Evolutionary conservation across 768 basidiomycete species (phyloP).

Genomic region (Rhizopogon vulgaris): DNA sequence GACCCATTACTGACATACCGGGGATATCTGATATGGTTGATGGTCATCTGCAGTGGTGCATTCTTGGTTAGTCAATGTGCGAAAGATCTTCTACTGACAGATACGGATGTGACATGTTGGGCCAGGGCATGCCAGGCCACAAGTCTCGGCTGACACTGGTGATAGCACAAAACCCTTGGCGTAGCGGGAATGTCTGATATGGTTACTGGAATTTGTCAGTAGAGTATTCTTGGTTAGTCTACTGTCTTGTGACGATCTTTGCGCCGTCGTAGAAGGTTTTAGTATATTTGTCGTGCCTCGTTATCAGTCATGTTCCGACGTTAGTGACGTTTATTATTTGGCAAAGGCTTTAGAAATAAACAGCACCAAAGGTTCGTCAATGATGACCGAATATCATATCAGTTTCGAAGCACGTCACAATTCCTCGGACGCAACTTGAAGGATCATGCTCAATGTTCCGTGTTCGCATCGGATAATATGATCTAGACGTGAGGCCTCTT

Average conservation of each 20-base stretch:
- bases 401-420: not conserved
- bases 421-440: not conserved
- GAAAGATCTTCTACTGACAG: no score
- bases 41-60: no score
- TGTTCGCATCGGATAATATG: not conserved
- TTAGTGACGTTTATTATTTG: not conserved
- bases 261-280: not conserved
- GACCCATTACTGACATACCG: no score
- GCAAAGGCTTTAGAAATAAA: constrained; percentile 2
- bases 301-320: not conserved
- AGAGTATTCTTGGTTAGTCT: not conserved
- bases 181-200: not conserved
- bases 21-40: no score
- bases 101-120: no score
- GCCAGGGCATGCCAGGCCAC: no score
- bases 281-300: not conserved
- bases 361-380: not conserved
- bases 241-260: not conserved
- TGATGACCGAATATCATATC: not conserved
- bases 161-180: no score
- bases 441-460: not conserved
- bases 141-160: no score
- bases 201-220: not conserved
- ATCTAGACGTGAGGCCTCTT: not conserved
- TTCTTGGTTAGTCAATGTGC: no score